phyloP scores from a whole-genome alignment of 306 rosid genomes.

The Prunus davidiana region DNA sequence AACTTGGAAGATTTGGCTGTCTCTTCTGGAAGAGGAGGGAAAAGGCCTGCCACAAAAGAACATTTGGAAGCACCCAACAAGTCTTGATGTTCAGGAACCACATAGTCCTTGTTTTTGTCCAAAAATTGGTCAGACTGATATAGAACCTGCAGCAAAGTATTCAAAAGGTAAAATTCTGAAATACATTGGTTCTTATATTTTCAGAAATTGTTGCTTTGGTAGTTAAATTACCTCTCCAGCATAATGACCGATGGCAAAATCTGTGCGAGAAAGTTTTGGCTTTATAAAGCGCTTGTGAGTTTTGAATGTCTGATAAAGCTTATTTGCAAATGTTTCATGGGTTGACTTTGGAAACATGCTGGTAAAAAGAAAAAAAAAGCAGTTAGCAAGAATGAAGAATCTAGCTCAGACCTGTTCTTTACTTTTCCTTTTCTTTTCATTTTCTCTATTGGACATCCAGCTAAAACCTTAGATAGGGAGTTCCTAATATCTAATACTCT shows the following conservation, averaged over 20 bases:
- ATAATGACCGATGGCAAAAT: conserved; percentile 84
- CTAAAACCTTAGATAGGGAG: not conserved
- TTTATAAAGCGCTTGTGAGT: conserved; percentile 87
- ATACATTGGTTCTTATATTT: conserved; percentile 16
- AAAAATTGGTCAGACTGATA: conserved; percentile 93
- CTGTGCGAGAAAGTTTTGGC: conserved; percentile 96
- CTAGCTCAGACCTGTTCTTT: not conserved
- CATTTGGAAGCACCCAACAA: conserved; percentile 84
- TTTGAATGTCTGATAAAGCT: conserved; percentile 94
- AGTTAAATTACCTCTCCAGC: conserved; percentile 86
- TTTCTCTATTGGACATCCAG: not conserved
- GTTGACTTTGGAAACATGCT: conserved; percentile 99
- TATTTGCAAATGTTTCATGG: conserved; percentile 98
- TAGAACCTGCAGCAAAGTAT: conserved; percentile 59
- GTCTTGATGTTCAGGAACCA: conserved; percentile 97
- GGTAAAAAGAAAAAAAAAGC: conserved; percentile 36
- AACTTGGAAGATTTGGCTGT: conserved; percentile 89
- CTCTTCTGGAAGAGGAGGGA: conserved; percentile 94
- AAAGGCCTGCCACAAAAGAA: conserved; percentile 92
- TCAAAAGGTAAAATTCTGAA: conserved; percentile 23
- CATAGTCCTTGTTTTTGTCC: conserved; percentile 99
- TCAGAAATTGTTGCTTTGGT: conserved; percentile 20
- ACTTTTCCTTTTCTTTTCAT: not conserved
- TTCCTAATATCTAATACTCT: not conserved
- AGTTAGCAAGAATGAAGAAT: conserved; percentile 17